Evolutionary conservation across 352 stramenopile species (phyloP), one percentile per base, ranked within the genome.

Genomic region (Phytophthora macrochlamydospora): DNA sequence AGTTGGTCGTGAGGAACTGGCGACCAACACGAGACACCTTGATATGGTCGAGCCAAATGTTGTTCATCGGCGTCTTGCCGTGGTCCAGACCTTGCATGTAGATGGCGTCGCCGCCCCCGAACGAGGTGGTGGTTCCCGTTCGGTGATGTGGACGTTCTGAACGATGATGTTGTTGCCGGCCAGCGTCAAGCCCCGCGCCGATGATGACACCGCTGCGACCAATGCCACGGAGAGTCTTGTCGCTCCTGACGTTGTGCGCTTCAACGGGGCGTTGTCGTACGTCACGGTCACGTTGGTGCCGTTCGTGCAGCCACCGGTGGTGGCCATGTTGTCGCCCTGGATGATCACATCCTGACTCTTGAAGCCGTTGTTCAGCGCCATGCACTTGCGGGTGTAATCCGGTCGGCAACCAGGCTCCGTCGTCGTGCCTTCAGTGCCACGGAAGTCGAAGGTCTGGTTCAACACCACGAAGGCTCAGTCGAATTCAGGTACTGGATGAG

Each of bases 41-140:
- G 35, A 87, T 58, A 65, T 88, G 79, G 57, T 88, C 73, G 33
- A 85, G 54, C 75, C 75, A 87, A 24, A 80, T 66, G 29, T 75
- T 74, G 48, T 73, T 59, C 65, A 73, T 67, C 0, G 67, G 4
- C 12, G 44, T 60, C 7, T 44, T 65, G 33, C 60, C 58, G n/a
- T 54, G 50, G 35, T 68, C 69, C 7, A 46, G 57, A 14, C 69
- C 65, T 28, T 69, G 60, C 8, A 74, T 56, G 51, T 70, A 71
- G 32, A 76, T 76, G 38, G 63, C 68, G 7, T 76, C 68, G 2
- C 68, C 68, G 7, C 68, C 68, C 68, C 68, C 73, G 18, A n/a
- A 24, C 18, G 18, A 24, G 18, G 18, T 24, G 18, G 18, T 24
- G 18, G 18, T 24, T 24, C n/a, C 18, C 0, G 18, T 24, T 24